phyloP scores from a whole-genome alignment of 1,284 basidiomycete genomes.

The Leccinum griseonigrum region DNA sequence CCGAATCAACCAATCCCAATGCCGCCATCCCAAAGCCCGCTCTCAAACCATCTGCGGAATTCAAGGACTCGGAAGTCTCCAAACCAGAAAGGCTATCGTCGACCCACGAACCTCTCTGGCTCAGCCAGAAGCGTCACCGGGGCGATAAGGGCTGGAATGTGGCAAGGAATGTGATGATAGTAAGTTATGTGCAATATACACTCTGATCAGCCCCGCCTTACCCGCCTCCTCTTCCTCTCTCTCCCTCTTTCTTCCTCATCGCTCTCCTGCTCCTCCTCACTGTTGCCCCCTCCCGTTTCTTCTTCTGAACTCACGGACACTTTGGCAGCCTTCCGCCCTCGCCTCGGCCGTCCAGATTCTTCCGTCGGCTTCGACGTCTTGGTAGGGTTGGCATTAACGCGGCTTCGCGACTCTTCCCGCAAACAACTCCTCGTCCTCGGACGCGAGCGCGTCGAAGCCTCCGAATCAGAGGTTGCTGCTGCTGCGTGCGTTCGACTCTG shows the following conservation, averaged over 20 bases:
- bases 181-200: too few species aligned
- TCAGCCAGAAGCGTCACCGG: too few species aligned
- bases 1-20: too few species aligned
- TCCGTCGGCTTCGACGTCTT: constrained; percentile 3
- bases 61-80: too few species aligned
- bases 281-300: constrained; percentile 5
- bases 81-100: too few species aligned
- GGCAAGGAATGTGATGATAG: neutral
- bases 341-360: constrained; percentile 4
- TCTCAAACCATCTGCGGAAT: too few species aligned
- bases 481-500: constrained; percentile 16
- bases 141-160: too few species aligned
- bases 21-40: too few species aligned
- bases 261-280: constrained; percentile 11
- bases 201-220: constrained; percentile 10
- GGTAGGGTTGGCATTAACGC: constrained; percentile 3
- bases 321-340: constrained; percentile 6
- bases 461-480: constrained; percentile 23
- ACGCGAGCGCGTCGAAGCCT: constrained; percentile 15
- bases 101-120: too few species aligned
- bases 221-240: constrained; percentile 30
- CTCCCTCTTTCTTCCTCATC: constrained; percentile 24
- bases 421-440: constrained; percentile 26
- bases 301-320: constrained; percentile 9
- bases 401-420: constrained; percentile 23